These are phyloP conservation scores for Colletotrichum sp. DNA, from an alignment of 2,329 filamentous ascomycete genomes.

Conservation along the genomic window DNA sequence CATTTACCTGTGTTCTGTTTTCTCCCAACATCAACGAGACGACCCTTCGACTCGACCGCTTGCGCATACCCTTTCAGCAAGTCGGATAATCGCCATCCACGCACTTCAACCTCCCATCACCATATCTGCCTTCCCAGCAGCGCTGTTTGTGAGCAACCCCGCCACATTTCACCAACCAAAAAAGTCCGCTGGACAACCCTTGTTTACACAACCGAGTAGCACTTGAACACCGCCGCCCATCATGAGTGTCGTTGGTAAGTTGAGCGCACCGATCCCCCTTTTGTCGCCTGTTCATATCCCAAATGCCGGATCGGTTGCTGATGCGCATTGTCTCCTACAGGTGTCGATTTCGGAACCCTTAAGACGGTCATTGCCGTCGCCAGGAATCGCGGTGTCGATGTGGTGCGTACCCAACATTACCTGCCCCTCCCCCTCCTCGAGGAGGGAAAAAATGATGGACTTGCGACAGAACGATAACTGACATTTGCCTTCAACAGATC, in stretches of 20 bases:
- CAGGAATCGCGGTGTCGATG: slow-evolving; percentile 97
- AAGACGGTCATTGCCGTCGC: slow-evolving; percentile 98
- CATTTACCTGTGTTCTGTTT: slow-evolving; percentile 9
- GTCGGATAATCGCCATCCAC: slow-evolving; percentile 8
- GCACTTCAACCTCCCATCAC: background rate
- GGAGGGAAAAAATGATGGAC: background rate
- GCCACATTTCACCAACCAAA: background rate
- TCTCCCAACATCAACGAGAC: slow-evolving; percentile 8
- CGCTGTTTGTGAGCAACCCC: slow-evolving; percentile 18
- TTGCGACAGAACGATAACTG: slow-evolving; percentile 19
- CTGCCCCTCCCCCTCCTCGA: slow-evolving; percentile 4
- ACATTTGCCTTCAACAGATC: slow-evolving; percentile 65
- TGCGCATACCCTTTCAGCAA: slow-evolving; percentile 14
- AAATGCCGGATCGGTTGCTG: slow-evolving; percentile 6
- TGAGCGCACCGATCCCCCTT: background rate
- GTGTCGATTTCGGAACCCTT: slow-evolving; percentile 94
- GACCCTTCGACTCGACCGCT: slow-evolving; percentile 16
- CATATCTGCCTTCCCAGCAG: background rate
- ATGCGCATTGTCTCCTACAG: slow-evolving; percentile 41
- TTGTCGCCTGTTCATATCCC: background rate
- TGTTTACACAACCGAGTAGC: slow-evolving; percentile 12
- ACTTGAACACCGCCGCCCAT: slow-evolving; percentile 33
- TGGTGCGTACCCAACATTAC: slow-evolving; percentile 70
- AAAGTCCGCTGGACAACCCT: background rate
- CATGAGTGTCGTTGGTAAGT: slow-evolving; percentile 64